Base-by-base conservation (phyloP, 1,139 yeast genomes). In the Kluyveromyces sp. region DNA sequence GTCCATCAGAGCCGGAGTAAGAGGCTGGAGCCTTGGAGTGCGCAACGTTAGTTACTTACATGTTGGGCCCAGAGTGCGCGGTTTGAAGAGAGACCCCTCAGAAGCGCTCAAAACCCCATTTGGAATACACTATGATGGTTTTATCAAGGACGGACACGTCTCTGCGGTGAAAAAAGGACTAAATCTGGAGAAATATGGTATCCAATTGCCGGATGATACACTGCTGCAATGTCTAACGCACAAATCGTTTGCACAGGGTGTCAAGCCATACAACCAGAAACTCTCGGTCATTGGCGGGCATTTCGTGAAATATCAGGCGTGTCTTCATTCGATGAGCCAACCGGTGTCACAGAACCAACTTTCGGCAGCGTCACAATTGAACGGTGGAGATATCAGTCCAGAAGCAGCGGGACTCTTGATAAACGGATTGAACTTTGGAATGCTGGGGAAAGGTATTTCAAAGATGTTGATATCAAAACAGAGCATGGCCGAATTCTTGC, bases 241-340 rank as follows among this genome's bases (percentile, higher is more conserved):
- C 67, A 89, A 89, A 67, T 85, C 95, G 34, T 89, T 88, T 71
- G 94, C 94, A 7, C 94, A 86, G 65, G 96, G 95, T 13, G 71
- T 77, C 49, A 80, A 81, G 56, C 96, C 96, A 16, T 86, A 83
- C 65, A 89, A 89, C 65, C 95, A 87, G 60, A 84, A 83, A 63
- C 70, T 89, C 56, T 73, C 86, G 20, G 75, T 82, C 41, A 68
- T 86, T 65, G 97, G 97, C n/a, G 67, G 77, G 33, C 85, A 83
- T 60, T 70, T 83, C 54, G 67, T 86, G 52, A 79, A 82, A 56
- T 68, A 81, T 47, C 74, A 70, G 53, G 70, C 81, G 32, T 73
- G 80, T 36, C 74, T 79, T 51, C 67, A 68, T 51, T 81, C 80
- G 3, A 36, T 59, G 18, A 45, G 39, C 41, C 46, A 38, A 13